Percentiles rank a stretch among this genome's conserved stretches.
Evolutionary conservation across 768 basidiomycete species (phyloP).

Genomic region (Paxillus ammoniavirescens): DNA sequence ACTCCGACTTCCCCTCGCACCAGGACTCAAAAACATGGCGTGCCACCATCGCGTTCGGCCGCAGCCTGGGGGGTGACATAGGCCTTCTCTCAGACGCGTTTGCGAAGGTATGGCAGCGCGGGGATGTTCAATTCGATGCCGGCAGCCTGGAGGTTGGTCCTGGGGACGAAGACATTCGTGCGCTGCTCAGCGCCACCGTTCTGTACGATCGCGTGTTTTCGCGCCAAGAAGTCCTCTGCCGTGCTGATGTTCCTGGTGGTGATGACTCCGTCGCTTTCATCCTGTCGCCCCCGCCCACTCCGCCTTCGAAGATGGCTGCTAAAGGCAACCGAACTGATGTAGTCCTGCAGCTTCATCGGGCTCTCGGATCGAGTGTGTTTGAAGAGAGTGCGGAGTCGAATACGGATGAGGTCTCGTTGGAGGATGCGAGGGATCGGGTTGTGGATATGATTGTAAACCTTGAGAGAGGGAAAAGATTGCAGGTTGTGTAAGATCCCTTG

Average conservation of each 20-base stretch:
- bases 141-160: slow-evolving; percentile 31
- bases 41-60: slow-evolving; percentile 55
- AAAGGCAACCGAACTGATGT: slow-evolving; percentile 27
- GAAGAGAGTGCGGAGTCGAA: slow-evolving; percentile 24
- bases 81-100: slow-evolving; percentile 52
- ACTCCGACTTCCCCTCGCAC: slow-evolving; percentile 17
- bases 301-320: slow-evolving; percentile 28
- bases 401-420: slow-evolving; percentile 41
- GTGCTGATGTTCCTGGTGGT: background rate
- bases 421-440: slow-evolving; percentile 74
- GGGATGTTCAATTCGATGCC: slow-evolving; percentile 24
- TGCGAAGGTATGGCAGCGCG: slow-evolving; percentile 54
- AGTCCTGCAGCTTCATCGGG: slow-evolving; percentile 48
- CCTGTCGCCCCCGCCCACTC: slow-evolving; percentile 61
- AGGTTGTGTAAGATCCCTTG: background rate
- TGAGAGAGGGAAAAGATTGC: slow-evolving; percentile 27
- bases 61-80: slow-evolving; percentile 59
- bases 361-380: slow-evolving; percentile 55
- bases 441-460: slow-evolving; percentile 63
- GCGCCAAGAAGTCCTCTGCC: slow-evolving; percentile 17
- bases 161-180: slow-evolving; percentile 46
- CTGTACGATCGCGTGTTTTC: slow-evolving; percentile 64
- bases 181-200: slow-evolving; percentile 57
- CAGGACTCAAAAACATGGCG: slow-evolving; percentile 38
- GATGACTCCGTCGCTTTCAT: slow-evolving; percentile 36